phyloP scores from a whole-genome alignment of 805 yeast genomes.

The Lachancea sp. region DNA sequence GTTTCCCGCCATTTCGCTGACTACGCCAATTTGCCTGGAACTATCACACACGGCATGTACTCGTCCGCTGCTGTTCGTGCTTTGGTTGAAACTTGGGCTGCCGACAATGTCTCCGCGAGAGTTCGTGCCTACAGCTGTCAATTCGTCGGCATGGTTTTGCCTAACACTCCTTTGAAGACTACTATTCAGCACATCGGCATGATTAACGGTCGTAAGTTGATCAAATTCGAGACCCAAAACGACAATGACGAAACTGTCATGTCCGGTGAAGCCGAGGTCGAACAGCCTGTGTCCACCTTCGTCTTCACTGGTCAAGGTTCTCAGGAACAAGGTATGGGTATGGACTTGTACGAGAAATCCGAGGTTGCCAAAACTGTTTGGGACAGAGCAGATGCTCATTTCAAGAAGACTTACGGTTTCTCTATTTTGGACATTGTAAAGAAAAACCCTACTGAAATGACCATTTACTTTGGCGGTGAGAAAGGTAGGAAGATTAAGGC shows the following conservation, averaged over 20 bases:
- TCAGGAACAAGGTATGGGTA: slow-evolving; percentile 99
- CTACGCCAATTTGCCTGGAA: slow-evolving; percentile 92
- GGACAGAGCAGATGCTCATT: slow-evolving; percentile 96
- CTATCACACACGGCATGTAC: slow-evolving; percentile 99
- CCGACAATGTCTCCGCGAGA: slow-evolving; percentile 91
- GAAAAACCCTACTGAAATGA: slow-evolving; percentile 91
- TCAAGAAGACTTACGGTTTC: slow-evolving; percentile 91
- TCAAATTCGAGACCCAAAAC: slow-evolving; percentile 85
- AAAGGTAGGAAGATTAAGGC: slow-evolving; percentile 92
- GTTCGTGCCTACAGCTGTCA: slow-evolving; percentile 88
- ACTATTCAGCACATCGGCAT: slow-evolving; percentile 93
- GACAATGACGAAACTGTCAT: slow-evolving; percentile 77
- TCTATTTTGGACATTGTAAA: slow-evolving; percentile 92
- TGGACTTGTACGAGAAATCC: slow-evolving; percentile 90
- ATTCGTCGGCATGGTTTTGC: slow-evolving; percentile 96
- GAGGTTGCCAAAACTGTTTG: slow-evolving; percentile 92
- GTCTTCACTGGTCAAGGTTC: slow-evolving; percentile 99
- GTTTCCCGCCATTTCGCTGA: slow-evolving; percentile 91
- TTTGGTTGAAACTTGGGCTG: slow-evolving; percentile 96
- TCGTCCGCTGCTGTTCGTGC: slow-evolving; percentile 94
- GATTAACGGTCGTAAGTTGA: slow-evolving; percentile 98
- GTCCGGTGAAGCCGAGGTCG: slow-evolving; percentile 96
- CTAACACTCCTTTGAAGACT: slow-evolving; percentile 84
- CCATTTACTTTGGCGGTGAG: slow-evolving; percentile 96
- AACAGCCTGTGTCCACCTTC: slow-evolving; percentile 93